Percentiles rank a stretch among this genome's conserved stretches.
Conservation (phyloP, 2,329 filamentous ascomycete species). For the Paracorniculantispora psalliotae region DNA sequence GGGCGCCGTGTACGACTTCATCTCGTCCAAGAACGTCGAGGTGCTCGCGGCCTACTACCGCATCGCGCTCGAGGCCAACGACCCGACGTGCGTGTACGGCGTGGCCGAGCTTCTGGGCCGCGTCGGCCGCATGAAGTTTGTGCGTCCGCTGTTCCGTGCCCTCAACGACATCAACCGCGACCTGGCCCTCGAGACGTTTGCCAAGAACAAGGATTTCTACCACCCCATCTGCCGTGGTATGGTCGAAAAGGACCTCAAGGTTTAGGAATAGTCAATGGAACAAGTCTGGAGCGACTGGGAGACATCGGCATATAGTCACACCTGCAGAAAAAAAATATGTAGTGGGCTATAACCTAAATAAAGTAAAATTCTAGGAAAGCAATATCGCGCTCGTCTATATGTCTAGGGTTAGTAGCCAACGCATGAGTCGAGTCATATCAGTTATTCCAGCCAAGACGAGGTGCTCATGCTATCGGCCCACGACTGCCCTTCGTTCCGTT, state of each 20-base stretch:
- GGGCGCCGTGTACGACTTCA: conserved; percentile 69
- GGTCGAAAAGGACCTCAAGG: conserved; percentile 76
- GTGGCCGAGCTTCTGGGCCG: conserved; percentile 70
- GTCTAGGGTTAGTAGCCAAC: background rate
- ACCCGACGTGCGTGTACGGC: conserved; percentile 62
- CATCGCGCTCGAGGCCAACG: conserved; percentile 71
- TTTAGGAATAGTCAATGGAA: conserved; percentile 18
- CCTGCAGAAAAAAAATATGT: background rate
- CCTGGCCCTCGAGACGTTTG: conserved; percentile 76
- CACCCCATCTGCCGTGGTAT: conserved; percentile 86
- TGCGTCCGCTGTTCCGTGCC: conserved; percentile 74
- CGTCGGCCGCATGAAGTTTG: conserved; percentile 96
- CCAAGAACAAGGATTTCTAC: conserved; percentile 86
- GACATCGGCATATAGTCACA: background rate
- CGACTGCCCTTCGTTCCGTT: conserved; percentile 35
- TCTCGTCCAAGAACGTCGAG: conserved; percentile 78
- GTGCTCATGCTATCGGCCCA: conserved; percentile 44
- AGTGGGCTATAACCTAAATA: background rate
- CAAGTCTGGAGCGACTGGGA: background rate
- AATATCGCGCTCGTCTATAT: background rate
- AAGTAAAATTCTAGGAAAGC: background rate
- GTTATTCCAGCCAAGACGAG: conserved; percentile 38
- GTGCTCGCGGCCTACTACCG: conserved; percentile 75
- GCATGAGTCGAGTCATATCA: background rate
- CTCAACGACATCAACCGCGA: conserved; percentile 69